Conservation (phyloP, 768 basidiomycete species). For the Symmetrospora coprosmae region DNA sequence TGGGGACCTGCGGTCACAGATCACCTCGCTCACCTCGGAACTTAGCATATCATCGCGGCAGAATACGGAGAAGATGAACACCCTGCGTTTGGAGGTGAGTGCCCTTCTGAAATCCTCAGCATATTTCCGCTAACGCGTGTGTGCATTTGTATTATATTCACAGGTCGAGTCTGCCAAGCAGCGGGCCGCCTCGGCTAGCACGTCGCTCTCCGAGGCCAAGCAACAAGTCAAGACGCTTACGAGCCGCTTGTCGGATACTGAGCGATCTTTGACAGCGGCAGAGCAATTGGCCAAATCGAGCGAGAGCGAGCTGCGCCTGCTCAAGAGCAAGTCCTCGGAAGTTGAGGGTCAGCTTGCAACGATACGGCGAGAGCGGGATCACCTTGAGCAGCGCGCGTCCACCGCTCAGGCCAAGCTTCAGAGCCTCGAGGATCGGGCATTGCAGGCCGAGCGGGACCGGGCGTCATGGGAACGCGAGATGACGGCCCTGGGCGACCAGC, state of each 20-base stretch:
- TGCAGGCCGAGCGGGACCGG: slow-evolving; percentile 71
- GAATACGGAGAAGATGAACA: neutral
- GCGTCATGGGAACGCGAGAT: slow-evolving; percentile 57
- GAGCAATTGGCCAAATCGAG: slow-evolving; percentile 28
- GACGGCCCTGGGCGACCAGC: slow-evolving; percentile 45
- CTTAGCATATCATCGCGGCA: slow-evolving; percentile 51
- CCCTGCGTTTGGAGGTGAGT: neutral
- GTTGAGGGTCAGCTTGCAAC: slow-evolving; percentile 53
- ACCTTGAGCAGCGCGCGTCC: slow-evolving; percentile 44
- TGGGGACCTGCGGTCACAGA: slow-evolving; percentile 52
- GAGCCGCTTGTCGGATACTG: slow-evolving; percentile 27
- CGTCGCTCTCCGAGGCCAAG: slow-evolving; percentile 41
- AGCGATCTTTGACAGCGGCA: neutral
- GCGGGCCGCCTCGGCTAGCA: slow-evolving; percentile 47
- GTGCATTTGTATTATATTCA: slow-evolving; percentile 58
- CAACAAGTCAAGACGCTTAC: slow-evolving; percentile 57
- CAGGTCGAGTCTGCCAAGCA: slow-evolving; percentile 47
- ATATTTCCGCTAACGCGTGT: slow-evolving; percentile 44
- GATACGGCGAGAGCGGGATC: slow-evolving; percentile 34
- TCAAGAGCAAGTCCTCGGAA: slow-evolving; percentile 57
- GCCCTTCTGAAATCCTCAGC: neutral
- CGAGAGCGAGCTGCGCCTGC: slow-evolving; percentile 58
- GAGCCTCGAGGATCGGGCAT: slow-evolving; percentile 72
- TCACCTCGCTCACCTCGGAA: slow-evolving; percentile 50
- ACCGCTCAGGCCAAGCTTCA: slow-evolving; percentile 60